Evolutionary conservation across 768 basidiomycete species (phyloP).

Genomic region (Pisolithus sp.): DNA sequence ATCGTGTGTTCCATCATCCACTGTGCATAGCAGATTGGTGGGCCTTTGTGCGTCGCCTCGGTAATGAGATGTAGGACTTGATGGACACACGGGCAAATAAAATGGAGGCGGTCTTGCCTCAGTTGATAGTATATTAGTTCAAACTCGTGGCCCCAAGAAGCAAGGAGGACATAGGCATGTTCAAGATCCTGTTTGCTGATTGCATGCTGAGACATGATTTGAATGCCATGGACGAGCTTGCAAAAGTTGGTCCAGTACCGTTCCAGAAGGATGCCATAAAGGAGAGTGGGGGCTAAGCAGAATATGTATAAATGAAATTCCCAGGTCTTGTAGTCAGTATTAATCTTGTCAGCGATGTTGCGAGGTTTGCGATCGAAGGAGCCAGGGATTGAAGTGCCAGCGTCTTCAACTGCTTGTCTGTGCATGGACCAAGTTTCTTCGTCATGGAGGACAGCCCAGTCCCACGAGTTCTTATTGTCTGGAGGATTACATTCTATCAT

Average conservation of each 20-base stretch:
- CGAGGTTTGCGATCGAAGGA: constrained; percentile 15
- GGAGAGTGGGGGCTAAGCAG: constrained; percentile 13
- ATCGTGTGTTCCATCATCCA: constrained; percentile 25
- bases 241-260: constrained; percentile 16
- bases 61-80: constrained; percentile 15
- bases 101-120: constrained; percentile 20
- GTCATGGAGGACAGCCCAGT: constrained; percentile 26
- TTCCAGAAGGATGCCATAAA: constrained; percentile 10
- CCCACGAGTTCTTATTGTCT: constrained; percentile 17
- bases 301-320: constrained; percentile 16
- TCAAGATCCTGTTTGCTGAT: constrained; percentile 11
- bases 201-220: constrained; percentile 11
- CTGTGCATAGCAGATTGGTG: constrained; percentile 14
- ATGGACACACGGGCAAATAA: constrained; percentile 24
- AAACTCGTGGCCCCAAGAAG: constrained; percentile 21
- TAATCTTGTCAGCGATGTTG: constrained; percentile 17
- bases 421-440: constrained; percentile 14
- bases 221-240: constrained; percentile 16
- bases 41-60: constrained; percentile 19
- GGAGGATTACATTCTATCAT: background rate
- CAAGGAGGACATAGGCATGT: constrained; percentile 8
- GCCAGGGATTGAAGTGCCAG: constrained; percentile 8
- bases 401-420: constrained; percentile 10
- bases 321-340: constrained; percentile 18
- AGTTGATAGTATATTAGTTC: constrained; percentile 24